These are phyloP conservation scores for Corniculantispora saksenae DNA, from an alignment of 2,329 filamentous ascomycete genomes.

Conservation along the genomic window DNA sequence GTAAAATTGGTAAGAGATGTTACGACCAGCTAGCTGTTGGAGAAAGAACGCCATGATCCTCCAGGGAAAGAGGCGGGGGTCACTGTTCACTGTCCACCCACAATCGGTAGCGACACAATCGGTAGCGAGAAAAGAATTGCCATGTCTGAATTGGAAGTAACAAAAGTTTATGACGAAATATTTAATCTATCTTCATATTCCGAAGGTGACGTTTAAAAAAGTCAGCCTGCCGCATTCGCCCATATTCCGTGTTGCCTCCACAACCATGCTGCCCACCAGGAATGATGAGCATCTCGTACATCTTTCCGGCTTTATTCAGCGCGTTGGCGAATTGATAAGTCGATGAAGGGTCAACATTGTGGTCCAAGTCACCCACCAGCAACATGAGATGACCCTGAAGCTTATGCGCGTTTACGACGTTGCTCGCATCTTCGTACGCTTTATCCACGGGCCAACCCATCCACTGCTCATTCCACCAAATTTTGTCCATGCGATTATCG, in stretches of 20 bases:
- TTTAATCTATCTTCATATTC: neutral
- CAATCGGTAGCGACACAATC: too few species aligned
- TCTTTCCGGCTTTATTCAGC: conserved; percentile 30
- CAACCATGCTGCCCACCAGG: conserved; percentile 24
- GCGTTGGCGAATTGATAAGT: conserved; percentile 31
- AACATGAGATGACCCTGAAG: conserved; percentile 30
- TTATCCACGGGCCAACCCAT: conserved; percentile 35
- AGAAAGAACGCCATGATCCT: too few species aligned
- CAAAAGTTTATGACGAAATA: too few species aligned
- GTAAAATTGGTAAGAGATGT: too few species aligned
- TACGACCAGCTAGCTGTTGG: too few species aligned
- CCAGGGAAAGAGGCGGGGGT: too few species aligned
- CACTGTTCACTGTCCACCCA: too few species aligned
- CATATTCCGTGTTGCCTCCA: neutral
- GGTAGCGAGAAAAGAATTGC: too few species aligned
- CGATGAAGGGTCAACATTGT: conserved; percentile 33
- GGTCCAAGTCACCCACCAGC: conserved; percentile 32
- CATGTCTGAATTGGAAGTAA: too few species aligned
- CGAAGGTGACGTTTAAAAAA: neutral
- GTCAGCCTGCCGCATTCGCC: neutral
- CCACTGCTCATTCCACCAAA: conserved; percentile 36
- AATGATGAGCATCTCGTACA: conserved; percentile 31
- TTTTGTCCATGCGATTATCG: conserved; percentile 35
- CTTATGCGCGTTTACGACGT: conserved; percentile 31
- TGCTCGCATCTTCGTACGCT: conserved; percentile 30